Evolutionary conservation across 2,329 filamentous ascomycete genomes (phyloP).

Genomic region (Apiospora hydei): DNA sequence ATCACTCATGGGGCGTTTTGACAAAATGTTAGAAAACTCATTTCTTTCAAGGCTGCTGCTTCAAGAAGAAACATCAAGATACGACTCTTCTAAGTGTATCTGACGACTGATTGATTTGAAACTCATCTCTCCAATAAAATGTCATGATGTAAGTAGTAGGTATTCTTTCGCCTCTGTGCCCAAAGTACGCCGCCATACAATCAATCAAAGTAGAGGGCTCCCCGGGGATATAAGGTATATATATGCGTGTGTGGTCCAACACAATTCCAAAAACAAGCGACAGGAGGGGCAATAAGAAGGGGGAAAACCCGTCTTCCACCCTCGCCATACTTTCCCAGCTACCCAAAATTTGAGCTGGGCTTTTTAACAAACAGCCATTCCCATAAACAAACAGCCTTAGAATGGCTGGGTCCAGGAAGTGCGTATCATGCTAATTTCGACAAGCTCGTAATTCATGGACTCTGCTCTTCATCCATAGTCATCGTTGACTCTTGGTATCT

Average conservation of each 20-base stretch:
- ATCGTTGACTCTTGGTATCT: neutral
- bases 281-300: neutral
- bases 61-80: neutral
- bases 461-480: neutral
- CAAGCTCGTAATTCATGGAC: slow-evolving; percentile 3
- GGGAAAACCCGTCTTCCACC: too few relatives aligned
- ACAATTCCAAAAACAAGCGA: neutral
- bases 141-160: neutral
- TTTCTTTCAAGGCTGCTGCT: too few relatives aligned
- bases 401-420: neutral
- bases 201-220: neutral
- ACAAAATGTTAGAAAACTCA: too few relatives aligned
- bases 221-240: slow-evolving; percentile 16
- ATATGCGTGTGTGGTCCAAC: neutral
- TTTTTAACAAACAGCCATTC: neutral
- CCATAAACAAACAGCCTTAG: neutral
- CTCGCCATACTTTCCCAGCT: slow-evolving; percentile 11
- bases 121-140: neutral
- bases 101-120: neutral
- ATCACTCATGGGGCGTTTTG: too few relatives aligned
- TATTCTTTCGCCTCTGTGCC: neutral
- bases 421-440: neutral
- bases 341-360: neutral
- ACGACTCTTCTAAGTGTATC: neutral
- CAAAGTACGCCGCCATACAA: slow-evolving; percentile 6